phyloP scores from a whole-genome alignment of 2,329 filamentous ascomycete species.

The Trichocomaceae sp. region DNA sequence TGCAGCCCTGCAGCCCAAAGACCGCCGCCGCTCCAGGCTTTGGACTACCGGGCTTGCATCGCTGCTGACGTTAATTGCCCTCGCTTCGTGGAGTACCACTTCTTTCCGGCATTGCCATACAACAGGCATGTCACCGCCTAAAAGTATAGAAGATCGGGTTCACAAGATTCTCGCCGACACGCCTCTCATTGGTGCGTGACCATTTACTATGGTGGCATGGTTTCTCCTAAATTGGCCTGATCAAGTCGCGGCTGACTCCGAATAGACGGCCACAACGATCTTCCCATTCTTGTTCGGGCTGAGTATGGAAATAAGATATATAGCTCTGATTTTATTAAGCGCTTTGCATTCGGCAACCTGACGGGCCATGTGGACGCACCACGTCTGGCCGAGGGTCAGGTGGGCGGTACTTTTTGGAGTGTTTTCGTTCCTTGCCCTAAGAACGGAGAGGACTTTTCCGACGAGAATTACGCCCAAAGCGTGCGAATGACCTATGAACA shows the following conservation, averaged over 20 bases:
- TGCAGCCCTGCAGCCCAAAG: background rate
- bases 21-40: background rate
- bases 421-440: slow-evolving; percentile 72
- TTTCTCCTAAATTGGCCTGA: slow-evolving; percentile 7
- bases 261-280: slow-evolving; percentile 81
- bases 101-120: slow-evolving; percentile 3
- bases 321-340: slow-evolving; percentile 61
- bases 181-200: slow-evolving; percentile 42
- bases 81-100: slow-evolving; percentile 2
- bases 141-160: slow-evolving; percentile 34
- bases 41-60: slow-evolving; percentile 6
- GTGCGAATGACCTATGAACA: slow-evolving; percentile 31
- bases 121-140: background rate
- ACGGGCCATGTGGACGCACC: slow-evolving; percentile 70
- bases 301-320: slow-evolving; percentile 73
- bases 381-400: slow-evolving; percentile 58
- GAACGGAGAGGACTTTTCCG: slow-evolving; percentile 65
- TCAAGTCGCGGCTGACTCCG: slow-evolving; percentile 9
- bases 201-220: background rate
- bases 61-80: slow-evolving; percentile 4
- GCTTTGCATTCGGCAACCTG: slow-evolving; percentile 66
- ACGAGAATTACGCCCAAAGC: slow-evolving; percentile 60
- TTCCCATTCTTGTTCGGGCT: slow-evolving; percentile 65
- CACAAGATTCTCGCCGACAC: slow-evolving; percentile 40
- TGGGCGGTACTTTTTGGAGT: slow-evolving; percentile 87